phyloP scores from a whole-genome alignment of 2,329 filamentous ascomycete species.

The Esteya vermicola region DNA sequence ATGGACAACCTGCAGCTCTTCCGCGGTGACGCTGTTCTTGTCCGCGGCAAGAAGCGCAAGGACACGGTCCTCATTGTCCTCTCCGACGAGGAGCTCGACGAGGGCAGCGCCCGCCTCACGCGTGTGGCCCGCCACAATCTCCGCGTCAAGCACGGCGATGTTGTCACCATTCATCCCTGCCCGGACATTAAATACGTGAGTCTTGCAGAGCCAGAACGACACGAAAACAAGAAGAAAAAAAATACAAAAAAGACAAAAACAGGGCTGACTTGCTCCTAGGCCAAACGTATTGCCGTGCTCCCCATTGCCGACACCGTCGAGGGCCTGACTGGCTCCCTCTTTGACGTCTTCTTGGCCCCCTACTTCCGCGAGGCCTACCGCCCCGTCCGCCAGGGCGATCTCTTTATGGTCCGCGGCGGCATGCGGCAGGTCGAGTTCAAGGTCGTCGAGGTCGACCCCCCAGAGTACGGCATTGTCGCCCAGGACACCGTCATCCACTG shows the following conservation, averaged over 20 bases:
- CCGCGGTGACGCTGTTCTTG: constrained; percentile 93
- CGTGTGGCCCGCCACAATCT: constrained; percentile 97
- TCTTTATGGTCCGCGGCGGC: constrained; percentile 92
- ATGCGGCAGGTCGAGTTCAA: constrained; percentile 99
- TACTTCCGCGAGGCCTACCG: constrained; percentile 99
- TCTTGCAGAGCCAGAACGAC: not conserved
- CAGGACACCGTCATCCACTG: constrained; percentile 99
- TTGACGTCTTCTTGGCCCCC: constrained; percentile 97
- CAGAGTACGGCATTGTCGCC: constrained; percentile 96
- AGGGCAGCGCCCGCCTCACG: constrained; percentile 94
- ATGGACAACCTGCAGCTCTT: constrained; percentile 98
- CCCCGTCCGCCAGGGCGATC: constrained; percentile 89
- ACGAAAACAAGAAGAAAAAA: no score
- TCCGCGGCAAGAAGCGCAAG: constrained; percentile 99
- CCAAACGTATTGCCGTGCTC: constrained; percentile 96
- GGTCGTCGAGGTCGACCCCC: constrained; percentile 95
- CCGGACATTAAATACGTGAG: constrained; percentile 98
- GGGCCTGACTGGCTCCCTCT: constrained; percentile 91
- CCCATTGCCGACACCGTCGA: constrained; percentile 97
- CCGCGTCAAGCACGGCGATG: constrained; percentile 94
- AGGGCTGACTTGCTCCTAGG: constrained; percentile 34
- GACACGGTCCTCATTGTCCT: constrained; percentile 97
- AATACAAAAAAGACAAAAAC: constrained; percentile 15
- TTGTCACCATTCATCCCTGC: constrained; percentile 93
- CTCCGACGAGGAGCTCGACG: constrained; percentile 94